Conservation (phyloP, 1,139 yeast species). For the Kodamaea plutei region DNA sequence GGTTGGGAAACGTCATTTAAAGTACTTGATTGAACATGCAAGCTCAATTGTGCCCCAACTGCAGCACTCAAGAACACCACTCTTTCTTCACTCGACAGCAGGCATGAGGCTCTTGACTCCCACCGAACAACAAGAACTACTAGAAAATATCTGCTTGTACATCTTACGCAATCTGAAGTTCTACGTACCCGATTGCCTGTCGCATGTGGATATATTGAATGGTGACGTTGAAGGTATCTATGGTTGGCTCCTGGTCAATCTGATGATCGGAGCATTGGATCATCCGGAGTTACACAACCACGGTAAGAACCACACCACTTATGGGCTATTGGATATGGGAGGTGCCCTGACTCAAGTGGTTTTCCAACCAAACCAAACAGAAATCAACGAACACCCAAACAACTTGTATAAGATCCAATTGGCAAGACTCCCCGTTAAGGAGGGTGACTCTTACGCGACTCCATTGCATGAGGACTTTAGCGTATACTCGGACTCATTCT, state of each 20-base stretch:
- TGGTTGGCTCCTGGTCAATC: slow-evolving; percentile 79
- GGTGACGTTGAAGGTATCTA: slow-evolving; percentile 80
- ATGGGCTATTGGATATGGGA: slow-evolving; percentile 81
- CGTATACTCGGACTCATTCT: slow-evolving; percentile 67
- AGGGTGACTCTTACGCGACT: slow-evolving; percentile 2
- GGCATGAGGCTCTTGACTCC: slow-evolving; percentile 70
- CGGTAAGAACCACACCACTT: slow-evolving; percentile 54
- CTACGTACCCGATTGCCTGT: slow-evolving; percentile 51
- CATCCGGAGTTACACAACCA: slow-evolving; percentile 44
- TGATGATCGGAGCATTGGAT: slow-evolving; percentile 58
- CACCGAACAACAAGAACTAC: slow-evolving; percentile 46
- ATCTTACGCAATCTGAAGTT: slow-evolving; percentile 52
- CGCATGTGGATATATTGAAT: slow-evolving; percentile 65
- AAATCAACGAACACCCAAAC: slow-evolving; percentile 50
- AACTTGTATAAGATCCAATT: slow-evolving; percentile 51
- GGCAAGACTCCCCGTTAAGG: slow-evolving; percentile 26
- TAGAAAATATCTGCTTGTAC: slow-evolving; percentile 54
- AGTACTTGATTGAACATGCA: slow-evolving; percentile 52
- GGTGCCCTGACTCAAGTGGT: slow-evolving; percentile 87
- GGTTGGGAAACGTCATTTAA: slow-evolving; percentile 59
- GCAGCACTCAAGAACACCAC: slow-evolving; percentile 69
- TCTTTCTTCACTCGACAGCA: slow-evolving; percentile 76
- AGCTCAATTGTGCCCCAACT: slow-evolving; percentile 58
- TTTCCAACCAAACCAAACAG: slow-evolving; percentile 63
- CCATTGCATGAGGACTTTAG: not conserved